Conservation (phyloP, 1,284 basidiomycete species). For the Microbotryum lychnidis-dioicae region DNA sequence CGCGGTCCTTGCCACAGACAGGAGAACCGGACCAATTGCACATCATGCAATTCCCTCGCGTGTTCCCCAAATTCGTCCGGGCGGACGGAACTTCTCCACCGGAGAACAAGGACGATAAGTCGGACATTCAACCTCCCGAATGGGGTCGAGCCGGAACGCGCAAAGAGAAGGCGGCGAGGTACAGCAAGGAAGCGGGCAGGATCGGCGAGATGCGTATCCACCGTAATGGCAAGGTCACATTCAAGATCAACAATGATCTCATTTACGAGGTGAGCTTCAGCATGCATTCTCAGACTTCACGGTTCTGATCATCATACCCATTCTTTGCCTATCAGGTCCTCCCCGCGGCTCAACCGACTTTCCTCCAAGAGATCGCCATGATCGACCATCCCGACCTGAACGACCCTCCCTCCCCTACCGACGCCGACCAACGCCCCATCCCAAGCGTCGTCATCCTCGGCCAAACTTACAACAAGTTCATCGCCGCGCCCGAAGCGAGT, state of each 20-base stretch:
- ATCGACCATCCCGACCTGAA: slow-evolving; percentile 19
- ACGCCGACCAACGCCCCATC: background rate
- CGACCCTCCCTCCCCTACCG: background rate
- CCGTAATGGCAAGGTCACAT: slow-evolving; percentile 29
- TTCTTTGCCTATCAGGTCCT: slow-evolving; percentile 23
- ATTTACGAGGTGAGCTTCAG: slow-evolving; percentile 29
- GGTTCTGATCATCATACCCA: background rate
- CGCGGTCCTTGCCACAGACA: slow-evolving; percentile 4
- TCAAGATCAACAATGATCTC: slow-evolving; percentile 27
- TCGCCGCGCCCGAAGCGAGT: slow-evolving; percentile 32
- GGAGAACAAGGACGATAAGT: background rate
- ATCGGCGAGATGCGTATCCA: slow-evolving; percentile 34
- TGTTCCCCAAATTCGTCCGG: slow-evolving; percentile 30
- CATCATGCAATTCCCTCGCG: slow-evolving; percentile 36
- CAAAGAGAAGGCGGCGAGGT: slow-evolving; percentile 25
- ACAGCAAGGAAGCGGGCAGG: slow-evolving; percentile 16
- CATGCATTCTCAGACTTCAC: too few relatives aligned
- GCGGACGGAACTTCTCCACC: background rate
- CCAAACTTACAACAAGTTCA: slow-evolving; percentile 34
- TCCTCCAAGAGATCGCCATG: slow-evolving; percentile 35
- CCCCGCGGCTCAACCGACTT: slow-evolving; percentile 34
- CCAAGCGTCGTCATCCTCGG: slow-evolving; percentile 27
- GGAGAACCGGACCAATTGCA: slow-evolving; percentile 30
- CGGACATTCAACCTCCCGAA: slow-evolving; percentile 9
- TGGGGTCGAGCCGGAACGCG: slow-evolving; percentile 28